Conservation (phyloP, 2,329 filamentous ascomycete species). For the Colletotrichum godetiae region DNA sequence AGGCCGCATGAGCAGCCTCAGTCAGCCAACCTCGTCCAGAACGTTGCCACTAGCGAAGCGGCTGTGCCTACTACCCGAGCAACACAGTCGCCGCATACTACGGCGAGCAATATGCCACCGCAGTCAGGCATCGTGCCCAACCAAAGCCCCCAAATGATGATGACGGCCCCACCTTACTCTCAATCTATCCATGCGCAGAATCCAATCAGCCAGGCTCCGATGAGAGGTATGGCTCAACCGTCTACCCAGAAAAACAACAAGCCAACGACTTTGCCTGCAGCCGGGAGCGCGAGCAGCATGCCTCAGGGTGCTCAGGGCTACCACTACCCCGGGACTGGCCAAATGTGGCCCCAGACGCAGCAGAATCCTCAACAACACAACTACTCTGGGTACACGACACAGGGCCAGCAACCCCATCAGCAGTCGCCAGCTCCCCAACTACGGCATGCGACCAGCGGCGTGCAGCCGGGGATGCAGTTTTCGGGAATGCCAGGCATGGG, state of each 20-base stretch:
- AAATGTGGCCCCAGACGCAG: slow-evolving; percentile 76
- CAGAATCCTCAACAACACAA: slow-evolving; percentile 67
- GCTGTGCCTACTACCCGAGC: slow-evolving; percentile 62
- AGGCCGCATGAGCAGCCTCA: slow-evolving; percentile 82
- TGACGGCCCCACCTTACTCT: slow-evolving; percentile 74
- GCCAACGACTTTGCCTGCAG: slow-evolving; percentile 70
- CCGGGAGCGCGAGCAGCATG: slow-evolving; percentile 55
- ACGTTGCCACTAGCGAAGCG: slow-evolving; percentile 56
- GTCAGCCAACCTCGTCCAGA: slow-evolving; percentile 58
- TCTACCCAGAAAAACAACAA: slow-evolving; percentile 73
- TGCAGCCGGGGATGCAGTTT: slow-evolving; percentile 71
- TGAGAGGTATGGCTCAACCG: slow-evolving; percentile 75
- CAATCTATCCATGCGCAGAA: slow-evolving; percentile 78
- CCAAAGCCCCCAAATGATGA: slow-evolving; percentile 75
- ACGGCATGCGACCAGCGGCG: slow-evolving; percentile 65
- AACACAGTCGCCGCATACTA: slow-evolving; percentile 68
- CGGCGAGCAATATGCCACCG: slow-evolving; percentile 64
- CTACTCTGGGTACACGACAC: slow-evolving; percentile 64
- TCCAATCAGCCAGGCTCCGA: slow-evolving; percentile 76
- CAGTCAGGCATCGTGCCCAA: slow-evolving; percentile 69
- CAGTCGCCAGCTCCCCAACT: slow-evolving; percentile 71
- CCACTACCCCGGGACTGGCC: slow-evolving; percentile 70
- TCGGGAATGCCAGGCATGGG: slow-evolving; percentile 71
- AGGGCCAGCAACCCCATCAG: slow-evolving; percentile 62
- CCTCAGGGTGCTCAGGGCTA: slow-evolving; percentile 66